These are phyloP conservation scores for Cystoderma amianthinum DNA, from an alignment of 768 basidiomycete genomes.

Conservation along the genomic window DNA sequence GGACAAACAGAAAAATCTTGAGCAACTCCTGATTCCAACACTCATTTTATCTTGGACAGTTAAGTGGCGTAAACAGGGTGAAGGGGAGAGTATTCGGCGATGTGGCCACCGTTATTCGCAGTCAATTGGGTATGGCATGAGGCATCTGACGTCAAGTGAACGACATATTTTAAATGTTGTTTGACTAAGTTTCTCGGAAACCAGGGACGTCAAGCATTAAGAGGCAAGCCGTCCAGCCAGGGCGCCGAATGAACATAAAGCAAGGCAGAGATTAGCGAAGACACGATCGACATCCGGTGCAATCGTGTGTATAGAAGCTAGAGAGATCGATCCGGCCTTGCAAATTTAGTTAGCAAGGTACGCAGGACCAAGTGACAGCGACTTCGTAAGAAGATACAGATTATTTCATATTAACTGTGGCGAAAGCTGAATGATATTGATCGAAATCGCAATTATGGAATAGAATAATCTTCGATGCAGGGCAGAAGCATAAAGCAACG, in stretches of 20 bases:
- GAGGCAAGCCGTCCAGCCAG: not conserved
- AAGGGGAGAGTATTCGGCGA: slow-evolving; percentile 11
- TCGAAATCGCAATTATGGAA: too few relatives aligned
- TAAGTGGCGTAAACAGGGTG: not conserved
- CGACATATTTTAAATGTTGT: slow-evolving; percentile 18
- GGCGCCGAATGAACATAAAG: not conserved
- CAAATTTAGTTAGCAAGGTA: too few relatives aligned
- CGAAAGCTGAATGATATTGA: too few relatives aligned
- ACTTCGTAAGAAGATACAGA: too few relatives aligned
- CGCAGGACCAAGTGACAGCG: too few relatives aligned
- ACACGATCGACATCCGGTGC: slow-evolving; percentile 15
- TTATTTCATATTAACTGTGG: too few relatives aligned
- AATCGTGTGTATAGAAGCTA: slow-evolving; percentile 19
- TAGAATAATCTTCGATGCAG: too few relatives aligned
- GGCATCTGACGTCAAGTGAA: slow-evolving; percentile 21
- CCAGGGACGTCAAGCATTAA: slow-evolving; percentile 2
- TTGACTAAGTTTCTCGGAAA: slow-evolving; percentile 14
- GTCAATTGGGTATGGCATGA: slow-evolving; percentile 13
- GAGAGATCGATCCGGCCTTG: too few relatives aligned
- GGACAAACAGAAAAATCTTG: too few relatives aligned
- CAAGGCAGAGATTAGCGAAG: too few relatives aligned
- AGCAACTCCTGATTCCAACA: not conserved
- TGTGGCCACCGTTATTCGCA: slow-evolving; percentile 16
- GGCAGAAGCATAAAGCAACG: too few relatives aligned
- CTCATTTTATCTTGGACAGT: not conserved